phyloP scores from a whole-genome alignment of 2,329 filamentous ascomycete species.

The Nannizziopsis arthrosporioides region DNA sequence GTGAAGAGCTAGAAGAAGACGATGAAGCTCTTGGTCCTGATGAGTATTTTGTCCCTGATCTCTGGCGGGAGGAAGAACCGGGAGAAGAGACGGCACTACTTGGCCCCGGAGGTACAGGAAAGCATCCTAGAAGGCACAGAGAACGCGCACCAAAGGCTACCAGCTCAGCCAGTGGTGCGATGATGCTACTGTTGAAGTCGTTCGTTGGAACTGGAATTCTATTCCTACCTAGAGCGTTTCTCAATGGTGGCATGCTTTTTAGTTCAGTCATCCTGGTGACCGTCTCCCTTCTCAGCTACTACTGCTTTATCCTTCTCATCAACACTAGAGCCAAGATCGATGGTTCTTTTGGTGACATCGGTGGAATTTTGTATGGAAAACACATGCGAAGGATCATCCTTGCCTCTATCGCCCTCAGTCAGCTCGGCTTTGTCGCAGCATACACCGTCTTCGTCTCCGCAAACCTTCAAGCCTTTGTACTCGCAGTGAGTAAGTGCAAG shows the following conservation, averaged over 20 bases:
- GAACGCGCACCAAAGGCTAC: slow-evolving; percentile 60
- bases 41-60: slow-evolving; percentile 60
- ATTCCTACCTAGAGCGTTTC: slow-evolving; percentile 81
- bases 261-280: slow-evolving; percentile 80
- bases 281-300: slow-evolving; percentile 81
- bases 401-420: slow-evolving; percentile 82
- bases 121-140: slow-evolving; percentile 64
- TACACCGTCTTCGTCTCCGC: slow-evolving; percentile 97
- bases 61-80: slow-evolving; percentile 54
- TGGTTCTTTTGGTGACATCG: slow-evolving; percentile 96
- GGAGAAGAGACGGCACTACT: slow-evolving; percentile 80
- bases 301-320: slow-evolving; percentile 91
- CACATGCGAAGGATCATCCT: slow-evolving; percentile 85
- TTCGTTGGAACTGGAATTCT: slow-evolving; percentile 95
- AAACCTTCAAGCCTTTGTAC: slow-evolving; percentile 87
- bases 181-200: slow-evolving; percentile 81
- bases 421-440: slow-evolving; percentile 86
- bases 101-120: slow-evolving; percentile 54
- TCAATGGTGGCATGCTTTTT: slow-evolving; percentile 96
- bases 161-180: slow-evolving; percentile 66
- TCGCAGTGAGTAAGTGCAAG: slow-evolving; percentile 79
- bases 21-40: slow-evolving; percentile 78
- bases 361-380: slow-evolving; percentile 77
- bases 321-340: slow-evolving; percentile 73
- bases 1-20: slow-evolving; percentile 92